Base-by-base conservation (phyloP, 768 basidiomycete species). In the Serpula lacrymans region DNA sequence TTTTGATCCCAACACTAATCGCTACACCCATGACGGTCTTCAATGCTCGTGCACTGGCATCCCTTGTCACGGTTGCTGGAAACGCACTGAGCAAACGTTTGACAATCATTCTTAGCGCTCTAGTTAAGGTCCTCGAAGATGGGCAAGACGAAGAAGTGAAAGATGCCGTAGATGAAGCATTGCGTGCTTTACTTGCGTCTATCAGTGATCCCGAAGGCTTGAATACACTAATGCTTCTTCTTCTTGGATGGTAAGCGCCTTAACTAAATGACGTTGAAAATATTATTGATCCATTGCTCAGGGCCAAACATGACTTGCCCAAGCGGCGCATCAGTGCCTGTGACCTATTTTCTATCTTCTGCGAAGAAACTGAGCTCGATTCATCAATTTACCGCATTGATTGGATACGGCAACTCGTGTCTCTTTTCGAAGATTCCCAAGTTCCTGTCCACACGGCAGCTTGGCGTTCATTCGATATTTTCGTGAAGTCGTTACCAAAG, bases 41-140 rank as follows among this genome's bases (percentile, higher is more conserved):
- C 82, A 98, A 98, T 55, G 90, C 88, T 13, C 82, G 84, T 5
- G 96, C 95, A 2, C 69, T 98, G 8, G 86, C 84, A 2, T 84
- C 93, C 0, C 74, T 99, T 27, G 92, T 98, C 11, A 87, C 88
- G 0, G 96, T 98, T 9, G 96, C 96, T 27, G 95, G 96, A 3
- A 77, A 75, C 39, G 92, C 96, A 0, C 68, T 98, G 39, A 96
- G 87, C 65, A 80, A 79, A 52, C 80, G 94, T 16, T 62, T 98
- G 34, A 83, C 77, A 3, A 71, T 80, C 17, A 88, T 98, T 25
- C 64, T 98, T 47, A 79, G 68, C 38, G 78, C 95, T 0, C 68
- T 98, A 12, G 81, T 93, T 39, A 84, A 80, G 54, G 83, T 88
- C 0, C 56, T 78, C 7, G 92, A 97, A 58, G 72, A 73, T 9